Evolutionary conservation across 129 eudicot species (phyloP).

Genomic region (Tagetes erecta): DNA sequence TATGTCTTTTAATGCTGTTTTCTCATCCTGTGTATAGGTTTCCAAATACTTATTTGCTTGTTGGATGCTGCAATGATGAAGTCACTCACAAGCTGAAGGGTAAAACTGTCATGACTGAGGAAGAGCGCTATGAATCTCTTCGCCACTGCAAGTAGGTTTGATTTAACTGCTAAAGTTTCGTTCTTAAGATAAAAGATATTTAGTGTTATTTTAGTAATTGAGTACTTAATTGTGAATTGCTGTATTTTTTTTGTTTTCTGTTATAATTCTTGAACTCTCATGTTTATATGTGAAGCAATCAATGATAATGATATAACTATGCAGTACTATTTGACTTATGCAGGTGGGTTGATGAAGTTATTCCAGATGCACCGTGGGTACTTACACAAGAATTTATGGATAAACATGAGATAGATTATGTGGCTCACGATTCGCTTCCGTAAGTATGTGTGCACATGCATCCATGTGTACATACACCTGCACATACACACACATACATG

Average conservation of each 20-base stretch:
- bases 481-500: neutral
- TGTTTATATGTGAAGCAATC: neutral
- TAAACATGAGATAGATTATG: slow-evolving; percentile 83
- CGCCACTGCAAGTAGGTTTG: slow-evolving; percentile 81
- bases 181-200: neutral
- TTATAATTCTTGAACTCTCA: neutral
- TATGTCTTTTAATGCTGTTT: slow-evolving; percentile 12
- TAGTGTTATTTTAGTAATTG: slow-evolving; percentile 1
- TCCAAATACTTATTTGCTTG: slow-evolving; percentile 72
- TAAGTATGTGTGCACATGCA: slow-evolving; percentile 37
- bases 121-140: slow-evolving; percentile 77
- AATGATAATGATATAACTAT: neutral
- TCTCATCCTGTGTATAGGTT: slow-evolving; percentile 47
- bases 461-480: slow-evolving; percentile 11
- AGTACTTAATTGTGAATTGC: neutral
- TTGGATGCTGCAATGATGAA: slow-evolving; percentile 84
- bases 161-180: neutral
- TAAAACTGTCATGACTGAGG: slow-evolving; percentile 77
- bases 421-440: slow-evolving; percentile 99
- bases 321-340: slow-evolving; percentile 2
- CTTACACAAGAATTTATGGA: slow-evolving; percentile 81
- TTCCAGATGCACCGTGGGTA: slow-evolving; percentile 99
- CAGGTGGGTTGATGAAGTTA: slow-evolving; percentile 99
- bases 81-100: slow-evolving; percentile 74
- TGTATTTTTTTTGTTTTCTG: neutral